These are phyloP conservation scores for Stachybotrys elegans DNA, from an alignment of 2,329 filamentous ascomycete species.

Conservation along the genomic window DNA sequence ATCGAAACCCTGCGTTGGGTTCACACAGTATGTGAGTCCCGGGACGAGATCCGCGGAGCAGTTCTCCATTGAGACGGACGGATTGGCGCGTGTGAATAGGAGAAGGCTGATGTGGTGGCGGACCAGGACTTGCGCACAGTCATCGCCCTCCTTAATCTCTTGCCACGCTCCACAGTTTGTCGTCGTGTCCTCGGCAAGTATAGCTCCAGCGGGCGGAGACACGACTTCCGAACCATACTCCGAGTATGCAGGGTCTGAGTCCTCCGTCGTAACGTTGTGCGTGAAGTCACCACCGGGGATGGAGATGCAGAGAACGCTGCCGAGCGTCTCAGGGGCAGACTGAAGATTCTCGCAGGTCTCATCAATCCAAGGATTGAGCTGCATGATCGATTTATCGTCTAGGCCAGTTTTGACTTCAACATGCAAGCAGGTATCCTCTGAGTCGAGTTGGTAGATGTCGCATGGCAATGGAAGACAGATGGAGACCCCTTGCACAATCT, in stretches of 20 bases:
- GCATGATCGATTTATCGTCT: not conserved
- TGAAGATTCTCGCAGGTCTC: not conserved
- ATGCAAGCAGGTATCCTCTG: not conserved
- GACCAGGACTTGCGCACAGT: constrained; percentile 1
- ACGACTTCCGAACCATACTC: not conserved
- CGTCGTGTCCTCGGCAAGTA: not conserved
- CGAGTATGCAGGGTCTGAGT: not conserved
- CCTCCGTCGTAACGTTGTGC: not conserved
- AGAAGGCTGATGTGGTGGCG: constrained; percentile 7
- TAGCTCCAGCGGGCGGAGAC: not conserved
- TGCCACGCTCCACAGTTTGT: not conserved
- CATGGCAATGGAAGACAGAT: constrained; percentile 11
- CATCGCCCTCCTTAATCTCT: not conserved
- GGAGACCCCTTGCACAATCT: constrained; percentile 1
- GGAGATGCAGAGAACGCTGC: not conserved
- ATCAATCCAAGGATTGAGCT: not conserved
- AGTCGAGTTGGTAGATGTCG: constrained; percentile 4
- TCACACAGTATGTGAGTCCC: constrained; percentile 7
- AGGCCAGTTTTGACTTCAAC: not conserved
- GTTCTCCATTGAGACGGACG: constrained; percentile 5
- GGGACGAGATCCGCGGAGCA: constrained; percentile 4
- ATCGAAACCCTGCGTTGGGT: constrained; percentile 4
- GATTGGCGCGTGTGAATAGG: constrained; percentile 7
- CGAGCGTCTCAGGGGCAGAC: not conserved
- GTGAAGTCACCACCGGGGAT: not conserved